Percentiles rank a stretch among this genome's conserved stretches.
Conservation (phyloP, 371 early-diverging fungal species). For the Rhizomucor pusillus region DNA sequence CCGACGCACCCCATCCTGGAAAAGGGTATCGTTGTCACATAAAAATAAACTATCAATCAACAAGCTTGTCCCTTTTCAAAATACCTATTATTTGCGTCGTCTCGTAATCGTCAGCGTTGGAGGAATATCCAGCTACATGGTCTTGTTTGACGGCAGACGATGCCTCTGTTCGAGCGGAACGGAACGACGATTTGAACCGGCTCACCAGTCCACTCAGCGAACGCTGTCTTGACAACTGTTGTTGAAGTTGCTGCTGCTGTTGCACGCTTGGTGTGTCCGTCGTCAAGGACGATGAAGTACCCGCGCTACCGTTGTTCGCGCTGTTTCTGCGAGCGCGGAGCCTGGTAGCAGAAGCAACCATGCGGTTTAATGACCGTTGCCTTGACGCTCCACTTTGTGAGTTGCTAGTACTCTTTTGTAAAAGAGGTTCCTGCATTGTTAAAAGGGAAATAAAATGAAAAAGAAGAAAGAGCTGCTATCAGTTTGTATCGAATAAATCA, state of each 20-base stretch:
- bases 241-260: not conserved
- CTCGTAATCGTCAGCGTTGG: slow-evolving; percentile 12
- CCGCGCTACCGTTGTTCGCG: not conserved
- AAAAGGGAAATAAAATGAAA: no score
- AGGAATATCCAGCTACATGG: slow-evolving; percentile 1
- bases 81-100: slow-evolving; percentile 9
- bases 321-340: slow-evolving; percentile 4
- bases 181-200: slow-evolving; percentile 8
- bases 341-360: slow-evolving; percentile 13
- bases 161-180: slow-evolving; percentile 1
- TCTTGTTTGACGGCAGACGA: not conserved
- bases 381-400: no score
- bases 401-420: no score
- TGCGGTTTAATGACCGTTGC: slow-evolving; percentile 13
- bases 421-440: no score
- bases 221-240: slow-evolving; percentile 6
- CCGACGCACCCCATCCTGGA: slow-evolving; percentile 41
- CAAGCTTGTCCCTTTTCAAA: not conserved
- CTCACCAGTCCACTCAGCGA: slow-evolving; percentile 12
- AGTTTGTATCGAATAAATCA: no score
- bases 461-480: no score
- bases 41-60: no score
- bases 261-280: not conserved
- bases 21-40: slow-evolving; percentile 3
- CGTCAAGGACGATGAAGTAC: not conserved